Base-by-base conservation (phyloP, 2,329 filamentous ascomycete genomes). In the Chalaropsis ovoidea region DNA sequence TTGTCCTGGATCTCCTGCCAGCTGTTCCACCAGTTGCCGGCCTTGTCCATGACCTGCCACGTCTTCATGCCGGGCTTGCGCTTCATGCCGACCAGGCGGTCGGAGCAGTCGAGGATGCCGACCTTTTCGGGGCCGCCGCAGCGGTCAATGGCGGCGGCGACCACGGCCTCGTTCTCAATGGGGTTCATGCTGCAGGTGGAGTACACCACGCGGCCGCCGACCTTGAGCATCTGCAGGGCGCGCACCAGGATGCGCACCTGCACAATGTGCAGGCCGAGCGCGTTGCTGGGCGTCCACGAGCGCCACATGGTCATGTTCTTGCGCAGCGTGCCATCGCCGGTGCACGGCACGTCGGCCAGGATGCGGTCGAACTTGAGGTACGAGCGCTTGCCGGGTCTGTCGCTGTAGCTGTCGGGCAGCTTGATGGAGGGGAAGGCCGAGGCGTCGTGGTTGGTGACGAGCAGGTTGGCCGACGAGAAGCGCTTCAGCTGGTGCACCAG, bases 171-270 rank as follows among this genome's bases (percentile, higher is more conserved):
- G 72, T 99, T 96, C 79, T 99, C 94, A 35, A 97, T 85, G 0
- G 94, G 94, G 77, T 99, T 99, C 89, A 99, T 90, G 75, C 91
- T 96, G 81, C 94, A 99, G 22, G 94, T 99, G 2, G 93, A 97
- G 78, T 97, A 99, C 63, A 99, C 93, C 35, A 97, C 89, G 69
- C 92, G 85, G 63, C 94, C 94, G 49, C 94, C 93, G 65, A 90
- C 88, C 79, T 96, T 97, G 70, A 99, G 84, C 86, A 99, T 90
- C 77, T 97, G 93, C 63, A 99, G 81, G 41, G 94, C 90, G 68
- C 94, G 87, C 66, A 95, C 89, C 61, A 99, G 80, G 70, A 99
- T 99, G 60, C 93, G 83, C 56, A 90, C 82, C 76, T 99, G 94
- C 1, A 90, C 95, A 42, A 85, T 78, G 75, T 96, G 89, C 42